Percentiles rank a stretch among this genome's conserved stretches.
Evolutionary conservation across 768 basidiomycete genomes (phyloP).

Genomic region (Calocera cornea): DNA sequence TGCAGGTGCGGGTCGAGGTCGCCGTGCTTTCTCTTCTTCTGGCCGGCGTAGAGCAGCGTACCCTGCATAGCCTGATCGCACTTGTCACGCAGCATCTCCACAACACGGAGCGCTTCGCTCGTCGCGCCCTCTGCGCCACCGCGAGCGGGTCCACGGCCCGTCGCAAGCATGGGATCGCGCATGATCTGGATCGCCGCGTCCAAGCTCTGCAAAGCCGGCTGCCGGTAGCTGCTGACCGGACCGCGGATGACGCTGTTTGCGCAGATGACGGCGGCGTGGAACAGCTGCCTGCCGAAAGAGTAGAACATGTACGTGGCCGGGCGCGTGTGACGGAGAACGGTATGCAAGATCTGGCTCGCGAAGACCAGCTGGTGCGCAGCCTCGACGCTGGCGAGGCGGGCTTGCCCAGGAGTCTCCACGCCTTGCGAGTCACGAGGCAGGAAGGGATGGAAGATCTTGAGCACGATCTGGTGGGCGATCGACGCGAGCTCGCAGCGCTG

Average conservation of each 20-base stretch:
- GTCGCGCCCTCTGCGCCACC: constrained; percentile 25
- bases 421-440: constrained; percentile 24
- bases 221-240: constrained; percentile 35
- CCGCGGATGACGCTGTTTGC: constrained; percentile 48
- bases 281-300: constrained; percentile 45
- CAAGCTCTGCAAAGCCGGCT: constrained; percentile 36
- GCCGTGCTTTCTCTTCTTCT: constrained; percentile 33
- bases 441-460: constrained; percentile 59
- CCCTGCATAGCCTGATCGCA: constrained; percentile 25
- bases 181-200: constrained; percentile 34
- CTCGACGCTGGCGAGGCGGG: constrained; percentile 42
- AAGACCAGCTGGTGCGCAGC: constrained; percentile 54
- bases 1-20: constrained; percentile 17
- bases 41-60: constrained; percentile 21
- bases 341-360: constrained; percentile 34
- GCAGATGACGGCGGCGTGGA: constrained; percentile 53
- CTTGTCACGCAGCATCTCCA: constrained; percentile 31
- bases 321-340: constrained; percentile 32
- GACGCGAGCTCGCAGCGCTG: constrained; percentile 50
- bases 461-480: constrained; percentile 43
- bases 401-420: constrained; percentile 33
- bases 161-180: constrained; percentile 21
- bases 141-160: constrained; percentile 23
- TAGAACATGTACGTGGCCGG: constrained; percentile 32
- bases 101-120: constrained; percentile 29